Evolutionary conservation across 1,139 yeast species (phyloP).

Genomic region (Ogataea hybrid): DNA sequence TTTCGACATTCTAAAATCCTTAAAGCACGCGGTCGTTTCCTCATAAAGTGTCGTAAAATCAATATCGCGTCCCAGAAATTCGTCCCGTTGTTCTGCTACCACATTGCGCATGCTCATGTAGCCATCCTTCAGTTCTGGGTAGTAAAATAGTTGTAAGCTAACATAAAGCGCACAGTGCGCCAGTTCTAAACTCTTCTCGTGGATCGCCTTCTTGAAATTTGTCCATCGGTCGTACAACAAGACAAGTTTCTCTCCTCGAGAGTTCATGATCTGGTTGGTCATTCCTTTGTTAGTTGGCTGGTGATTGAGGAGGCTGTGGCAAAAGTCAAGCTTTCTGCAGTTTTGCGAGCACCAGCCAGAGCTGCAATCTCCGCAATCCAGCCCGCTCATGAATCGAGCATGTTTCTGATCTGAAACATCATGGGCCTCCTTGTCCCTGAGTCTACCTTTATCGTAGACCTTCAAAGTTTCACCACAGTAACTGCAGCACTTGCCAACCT

Average conservation of each 20-base stretch:
- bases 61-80: background rate
- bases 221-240: constrained; percentile 26
- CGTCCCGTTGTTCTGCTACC: constrained; percentile 6
- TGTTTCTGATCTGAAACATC: constrained; percentile 25
- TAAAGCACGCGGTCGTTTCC: constrained; percentile 23
- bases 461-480: constrained; percentile 69
- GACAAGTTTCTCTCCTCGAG: constrained; percentile 12
- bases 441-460: constrained; percentile 30
- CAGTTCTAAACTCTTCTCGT: constrained; percentile 14
- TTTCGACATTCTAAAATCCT: constrained; percentile 18
- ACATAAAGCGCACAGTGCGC: constrained; percentile 20
- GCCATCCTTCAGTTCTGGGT: constrained; percentile 13
- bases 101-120: constrained; percentile 19
- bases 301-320: constrained; percentile 66
- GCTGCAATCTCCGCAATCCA: constrained; percentile 67
- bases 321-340: constrained; percentile 53
- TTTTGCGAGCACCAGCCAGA: constrained; percentile 69
- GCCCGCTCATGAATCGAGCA: constrained; percentile 39
- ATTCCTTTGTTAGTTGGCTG: constrained; percentile 29
- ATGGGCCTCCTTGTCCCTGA: constrained; percentile 23
- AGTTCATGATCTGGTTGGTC: constrained; percentile 21
- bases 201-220: constrained; percentile 14
- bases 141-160: constrained; percentile 23
- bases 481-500: constrained; percentile 72
- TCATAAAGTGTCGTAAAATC: constrained; percentile 15